Evolutionary conservation across 805 yeast species (phyloP).

Genomic region (Metschnikowia orientalis): DNA sequence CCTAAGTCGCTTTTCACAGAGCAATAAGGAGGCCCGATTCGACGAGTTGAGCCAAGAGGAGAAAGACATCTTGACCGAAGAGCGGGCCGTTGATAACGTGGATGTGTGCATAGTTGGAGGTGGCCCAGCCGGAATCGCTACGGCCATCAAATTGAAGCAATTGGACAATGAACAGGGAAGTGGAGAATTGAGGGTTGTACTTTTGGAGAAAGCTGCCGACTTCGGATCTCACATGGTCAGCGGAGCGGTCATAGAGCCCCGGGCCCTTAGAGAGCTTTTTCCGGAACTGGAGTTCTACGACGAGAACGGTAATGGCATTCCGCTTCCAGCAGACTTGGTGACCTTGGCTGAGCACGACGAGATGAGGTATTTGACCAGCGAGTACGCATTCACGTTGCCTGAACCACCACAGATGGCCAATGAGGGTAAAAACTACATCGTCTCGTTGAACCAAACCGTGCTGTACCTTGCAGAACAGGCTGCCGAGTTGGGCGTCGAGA

Average conservation of each 20-base stretch:
- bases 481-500: slow-evolving; percentile 88
- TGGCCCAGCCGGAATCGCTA: slow-evolving; percentile 95
- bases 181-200: slow-evolving; percentile 77
- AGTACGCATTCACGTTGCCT: slow-evolving; percentile 67
- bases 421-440: slow-evolving; percentile 77
- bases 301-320: slow-evolving; percentile 54
- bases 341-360: slow-evolving; percentile 74
- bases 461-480: slow-evolving; percentile 83
- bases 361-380: slow-evolving; percentile 63
- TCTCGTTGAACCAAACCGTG: slow-evolving; percentile 74
- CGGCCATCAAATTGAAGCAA: slow-evolving; percentile 88
- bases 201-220: slow-evolving; percentile 88
- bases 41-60: slow-evolving; percentile 33
- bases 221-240: slow-evolving; percentile 90
- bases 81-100: slow-evolving; percentile 77
- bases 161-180: slow-evolving; percentile 62
- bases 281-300: slow-evolving; percentile 58
- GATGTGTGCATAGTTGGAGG: slow-evolving; percentile 97
- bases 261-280: slow-evolving; percentile 78
- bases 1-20: slow-evolving; percentile 3
- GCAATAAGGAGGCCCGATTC: slow-evolving; percentile 9
- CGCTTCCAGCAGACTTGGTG: slow-evolving; percentile 70
- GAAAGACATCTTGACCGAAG: slow-evolving; percentile 47
- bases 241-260: slow-evolving; percentile 93
- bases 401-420: slow-evolving; percentile 92